Conservation (phyloP, 371 early-diverging fungal genomes). For the Rhizomucor pusillus region DNA sequence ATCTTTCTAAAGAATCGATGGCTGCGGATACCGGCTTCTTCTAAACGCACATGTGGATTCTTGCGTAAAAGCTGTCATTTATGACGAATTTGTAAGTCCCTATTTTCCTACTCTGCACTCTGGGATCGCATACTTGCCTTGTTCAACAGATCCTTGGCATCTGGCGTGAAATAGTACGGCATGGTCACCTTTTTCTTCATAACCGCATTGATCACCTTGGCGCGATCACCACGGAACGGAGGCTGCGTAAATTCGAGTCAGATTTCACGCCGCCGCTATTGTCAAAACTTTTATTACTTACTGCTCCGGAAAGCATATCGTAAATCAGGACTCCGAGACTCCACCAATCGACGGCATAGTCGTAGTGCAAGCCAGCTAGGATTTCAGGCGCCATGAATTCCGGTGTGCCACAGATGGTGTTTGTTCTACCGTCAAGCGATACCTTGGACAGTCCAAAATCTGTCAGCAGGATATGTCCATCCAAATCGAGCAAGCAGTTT, state of each 20-base stretch:
- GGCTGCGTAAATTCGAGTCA: conserved; percentile 30
- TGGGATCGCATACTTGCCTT: conserved; percentile 24
- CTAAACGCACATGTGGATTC: conserved; percentile 68
- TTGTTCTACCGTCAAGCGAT: conserved; percentile 64
- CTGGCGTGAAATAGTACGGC: conserved; percentile 68
- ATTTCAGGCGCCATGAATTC: conserved; percentile 75
- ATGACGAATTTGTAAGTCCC: too few species aligned
- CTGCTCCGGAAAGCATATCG: conserved; percentile 83
- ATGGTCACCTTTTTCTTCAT: conserved; percentile 70
- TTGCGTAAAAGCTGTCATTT: conserved; percentile 63
- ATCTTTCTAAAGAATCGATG: conserved; percentile 89
- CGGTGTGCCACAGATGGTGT: conserved; percentile 92
- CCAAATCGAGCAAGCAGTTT: conserved; percentile 79
- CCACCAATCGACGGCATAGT: conserved; percentile 94
- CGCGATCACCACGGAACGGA: conserved; percentile 78
- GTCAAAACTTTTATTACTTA: conserved; percentile 19
- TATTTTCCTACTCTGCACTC: too few species aligned
- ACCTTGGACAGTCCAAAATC: conserved; percentile 93
- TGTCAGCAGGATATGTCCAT: conserved; percentile 82
- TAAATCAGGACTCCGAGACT: conserved; percentile 87
- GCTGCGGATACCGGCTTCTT: conserved; percentile 71
- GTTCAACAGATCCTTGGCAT: conserved; percentile 59
- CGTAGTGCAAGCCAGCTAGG: conserved; percentile 80
- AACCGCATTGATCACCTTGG: conserved; percentile 78
- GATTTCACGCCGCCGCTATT: neutral